Evolutionary conservation across 1,284 basidiomycete genomes (phyloP), one percentile per base, ranked within the genome.

Genomic region (Singerocomus inundabilis): DNA sequence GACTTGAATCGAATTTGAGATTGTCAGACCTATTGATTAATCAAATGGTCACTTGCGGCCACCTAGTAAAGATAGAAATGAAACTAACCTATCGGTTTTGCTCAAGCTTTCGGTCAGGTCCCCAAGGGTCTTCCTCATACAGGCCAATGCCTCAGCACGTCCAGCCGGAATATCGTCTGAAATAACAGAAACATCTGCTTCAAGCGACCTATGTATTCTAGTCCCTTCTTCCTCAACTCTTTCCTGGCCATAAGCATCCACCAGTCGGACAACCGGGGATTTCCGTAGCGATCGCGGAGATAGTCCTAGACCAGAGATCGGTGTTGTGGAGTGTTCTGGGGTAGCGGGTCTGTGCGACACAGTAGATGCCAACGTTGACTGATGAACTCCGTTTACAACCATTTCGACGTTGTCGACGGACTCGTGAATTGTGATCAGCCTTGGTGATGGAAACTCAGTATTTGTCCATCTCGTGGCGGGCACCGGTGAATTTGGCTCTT

Each of bases 171-270:
- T 49, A 31, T 62, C 64, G 46, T 68, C 67, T 28, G 54, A 62
- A 46, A 51, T 30, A 43, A 53, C 57, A 18, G 58, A 60, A 46
- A 60, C 36, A 32, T 66, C 58, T 44, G 56, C 51, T 51, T 77
- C 66, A 51, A 58, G 48, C 13, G 46, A 57, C 48, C 30, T 53
- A 53, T 61, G 45, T 50, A 44, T 25, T 53, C 49, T 48, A 34
- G 36, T 24, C n/a, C 39, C 40, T 46, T 46, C 50, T 26, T 57
- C 54, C 6, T 55, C 51, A 9, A 43, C 49, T 43, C 63, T 64
- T 44, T 75, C 75, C 33, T 75, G 69, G 12, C 82, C 82, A 59
- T 74, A 84, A 12, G 79, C 80, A 62, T 85, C 82, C 24, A 85
- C 66, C 21, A 84, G 55, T 39, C 84, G 78, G 28, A 89, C 75